Evolutionary conservation across 345 rosid species (phyloP), one percentile per base, ranked within the genome.

Genomic region (Clarkia xantiana): DNA sequence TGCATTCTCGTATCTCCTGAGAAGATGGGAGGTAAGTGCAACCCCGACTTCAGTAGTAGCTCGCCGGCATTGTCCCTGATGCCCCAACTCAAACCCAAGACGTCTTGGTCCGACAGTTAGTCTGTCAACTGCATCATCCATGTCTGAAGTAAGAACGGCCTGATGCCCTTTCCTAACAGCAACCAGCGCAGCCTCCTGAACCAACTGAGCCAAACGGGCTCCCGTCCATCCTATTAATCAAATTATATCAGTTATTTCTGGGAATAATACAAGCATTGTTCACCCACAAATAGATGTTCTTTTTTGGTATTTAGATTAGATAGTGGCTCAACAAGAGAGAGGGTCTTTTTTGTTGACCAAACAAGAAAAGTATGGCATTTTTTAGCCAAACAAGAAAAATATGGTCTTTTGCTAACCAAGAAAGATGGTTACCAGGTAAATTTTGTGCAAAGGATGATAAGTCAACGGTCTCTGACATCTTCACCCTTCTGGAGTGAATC

Each of bases 51-150:
- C 97, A 18, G 86, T 76, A 39, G 94, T 75, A 53, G 97, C 97
- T 78, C 93, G 78, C 55, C 90, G 86, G 62, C 83, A 84, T 64
- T 82, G 97, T 62, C 89, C 97, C 49, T 78, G 77, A 64, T 82
- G 84, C 55, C 80, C 79, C 62, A 88, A 69, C 54, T 81, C 82
- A 51, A 84, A 57, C 23, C 97, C 94, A 25, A 78, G 58, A 62
- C 82, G 82, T 73, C 78, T 79, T 4, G 93, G 95, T 53, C 97
- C 97, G n/a, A 88, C 82, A 19, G 97, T 88, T 47, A 84, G 97
- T 62, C 95, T 66, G 67, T 84, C 97, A 61, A 84, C 93, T 51
- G 97, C 97, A 14, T 80, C 85, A 39, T 84, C 89, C 93, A 88
- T 67, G 69, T 88, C 95, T 15, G 93, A 73, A 47, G 67, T 80